A percentile compares a stretch with the other conserved stretches of the same genome.
Conservation (phyloP, 257 asterid genomes). For the Solanum commersonii region DNA sequence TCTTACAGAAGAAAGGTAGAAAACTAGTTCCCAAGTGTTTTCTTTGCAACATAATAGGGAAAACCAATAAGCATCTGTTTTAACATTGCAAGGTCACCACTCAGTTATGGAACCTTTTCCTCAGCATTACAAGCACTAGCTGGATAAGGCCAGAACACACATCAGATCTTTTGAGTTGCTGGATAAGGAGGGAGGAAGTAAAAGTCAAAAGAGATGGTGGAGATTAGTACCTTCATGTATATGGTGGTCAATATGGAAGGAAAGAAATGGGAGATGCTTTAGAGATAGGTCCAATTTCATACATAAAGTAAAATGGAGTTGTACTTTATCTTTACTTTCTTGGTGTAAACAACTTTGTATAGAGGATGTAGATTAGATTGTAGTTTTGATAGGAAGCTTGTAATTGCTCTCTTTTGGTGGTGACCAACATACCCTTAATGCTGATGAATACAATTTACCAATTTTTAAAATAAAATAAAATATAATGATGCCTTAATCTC, state of each 20-base stretch:
- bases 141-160: not conserved
- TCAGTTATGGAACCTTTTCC: not conserved
- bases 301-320: not conserved
- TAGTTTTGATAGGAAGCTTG: not conserved
- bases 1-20: not conserved
- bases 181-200: not conserved
- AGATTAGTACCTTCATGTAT: not conserved
- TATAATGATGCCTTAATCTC: not conserved
- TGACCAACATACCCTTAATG: not conserved
- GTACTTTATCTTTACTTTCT: not conserved
- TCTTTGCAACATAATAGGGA: not conserved
- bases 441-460: not conserved
- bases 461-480: not conserved
- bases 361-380: not conserved
- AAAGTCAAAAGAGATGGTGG: not conserved
- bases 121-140: not conserved
- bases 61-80: not conserved
- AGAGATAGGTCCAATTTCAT: not conserved
- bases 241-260: not conserved
- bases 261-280: not conserved
- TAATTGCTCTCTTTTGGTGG: not conserved
- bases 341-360: not conserved
- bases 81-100: not conserved
- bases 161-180: not conserved
- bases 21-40: not conserved